Base-by-base conservation (phyloP, 1,139 yeast genomes). In the Yamadazyma jaroonii region DNA sequence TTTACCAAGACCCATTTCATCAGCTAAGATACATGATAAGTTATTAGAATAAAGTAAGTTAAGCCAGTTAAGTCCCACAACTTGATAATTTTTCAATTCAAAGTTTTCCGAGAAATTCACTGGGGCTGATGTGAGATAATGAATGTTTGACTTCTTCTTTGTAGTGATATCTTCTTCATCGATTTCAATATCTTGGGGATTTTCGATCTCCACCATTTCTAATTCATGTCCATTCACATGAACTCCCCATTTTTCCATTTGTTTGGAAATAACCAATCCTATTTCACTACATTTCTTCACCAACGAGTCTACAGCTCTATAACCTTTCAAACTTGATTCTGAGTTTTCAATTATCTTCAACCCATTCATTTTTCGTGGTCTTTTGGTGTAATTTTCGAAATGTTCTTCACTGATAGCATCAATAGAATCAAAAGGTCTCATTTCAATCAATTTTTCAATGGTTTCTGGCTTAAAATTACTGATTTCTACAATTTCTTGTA, bases 1-100 rank as follows among this genome's bases (percentile, higher is more conserved):
- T 57, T 92, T 92, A 41, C 98, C 98, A 36, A 92, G 68, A 9
- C 97, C 97, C 97, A 90, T 89, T 60, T 92, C 99, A 62, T 92
- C 99, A 0, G 98, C 99, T 35, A 92, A 68, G 41, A 92, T 92
- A 63, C 98, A 90, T 7, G 97, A 88, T 40, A 92, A 69, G 17
- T 79, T 75, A 53, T 85, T 79, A 42, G 77, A 79, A 59, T 90
- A 92, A 28, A 94, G 68, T 39, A 92, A 61, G 47, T 83, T 76
- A 39, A 94, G 68, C 99, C 99, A 94, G 57, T 92, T 92, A 39
- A 94, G 67, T 35, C 99, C 99, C 13, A 92, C 95, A 53, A 89
- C 92, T 65, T 92, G 98, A 58, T 92, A 92, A 53, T 80, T 82
- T 54, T 92, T 92, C 50, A 92, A 68, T 29, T 76, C 77, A 23